Conservation (phyloP, 108 stramenopile species). For the Discostella pseudostelligera region DNA sequence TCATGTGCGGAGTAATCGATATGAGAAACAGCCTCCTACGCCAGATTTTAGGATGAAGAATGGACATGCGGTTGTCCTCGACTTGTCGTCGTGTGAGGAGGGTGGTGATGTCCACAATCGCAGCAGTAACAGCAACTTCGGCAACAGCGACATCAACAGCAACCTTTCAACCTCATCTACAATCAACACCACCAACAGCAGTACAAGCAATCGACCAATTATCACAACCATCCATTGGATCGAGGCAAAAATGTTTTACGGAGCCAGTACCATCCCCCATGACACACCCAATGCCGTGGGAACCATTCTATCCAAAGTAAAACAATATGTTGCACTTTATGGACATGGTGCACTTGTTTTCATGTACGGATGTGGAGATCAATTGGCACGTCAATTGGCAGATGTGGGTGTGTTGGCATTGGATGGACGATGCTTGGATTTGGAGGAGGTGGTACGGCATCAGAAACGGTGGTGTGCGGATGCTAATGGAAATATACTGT, state of each 20-base stretch:
- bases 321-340: constrained; percentile 52
- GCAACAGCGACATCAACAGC: constrained; percentile 4
- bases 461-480: constrained; percentile 71
- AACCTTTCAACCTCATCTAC: not conserved
- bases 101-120: too few relatives aligned
- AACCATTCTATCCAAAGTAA: constrained; percentile 42
- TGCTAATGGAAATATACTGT: constrained; percentile 53
- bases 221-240: constrained; percentile 60
- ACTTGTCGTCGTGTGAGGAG: too few relatives aligned
- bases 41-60: constrained; percentile 68
- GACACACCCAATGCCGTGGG: constrained; percentile 66
- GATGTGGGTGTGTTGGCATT: constrained; percentile 58
- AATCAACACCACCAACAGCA: not conserved
- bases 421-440: constrained; percentile 51
- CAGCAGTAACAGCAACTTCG: not conserved
- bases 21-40: constrained; percentile 40
- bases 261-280: constrained; percentile 63
- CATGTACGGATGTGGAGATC: constrained; percentile 65
- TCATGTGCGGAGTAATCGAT: not conserved
- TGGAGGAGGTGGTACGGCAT: constrained; percentile 45
- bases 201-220: constrained; percentile 3
- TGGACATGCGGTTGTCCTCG: constrained; percentile 17
- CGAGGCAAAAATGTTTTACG: constrained; percentile 85
- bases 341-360: constrained; percentile 71
- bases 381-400: constrained; percentile 50